Base-by-base conservation (phyloP, 108 stramenopile species). In the Discostella pseudostelligera region DNA sequence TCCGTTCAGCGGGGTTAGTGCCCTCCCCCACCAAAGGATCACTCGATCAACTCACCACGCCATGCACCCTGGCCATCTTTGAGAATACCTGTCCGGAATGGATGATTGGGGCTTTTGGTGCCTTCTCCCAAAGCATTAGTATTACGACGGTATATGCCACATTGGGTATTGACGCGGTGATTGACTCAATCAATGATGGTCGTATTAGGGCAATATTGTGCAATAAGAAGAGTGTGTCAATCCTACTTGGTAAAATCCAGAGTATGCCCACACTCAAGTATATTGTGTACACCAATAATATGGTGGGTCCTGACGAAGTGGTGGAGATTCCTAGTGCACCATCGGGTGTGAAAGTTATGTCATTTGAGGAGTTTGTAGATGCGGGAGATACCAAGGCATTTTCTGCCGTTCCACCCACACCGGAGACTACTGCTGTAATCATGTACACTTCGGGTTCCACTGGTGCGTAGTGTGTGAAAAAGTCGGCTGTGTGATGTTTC, bases 401-500 rank as follows among this genome's bases (percentile, higher is more conserved):
- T 64, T 83, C 89, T 25, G 71, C 76, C 2, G 71, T 83, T 39
- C 86, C 90, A 49, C 94, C 94, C 28, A 77, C 71, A 29, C 67
- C 87, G 26, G 88, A 92, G 45, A 83, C 92, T 32, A 76, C 77
- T 54, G 96, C 96, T 49, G 92, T 97, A 6, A 88, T 99, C 71
- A 96, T 99, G 93, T 99, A 96, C 84, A 99, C 97, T 4, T 89
- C 87, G 47, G 96, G 96, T 40, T 74, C 67, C 24, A 89, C 88
- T 44, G 93, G 94, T 58, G 93, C n/a, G n/a, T n/a, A 97, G 62
- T 61, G 24, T 45, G 13, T 32, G 32, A 5, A 32, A 5, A 4
- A 4, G 32, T n/a, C n/a, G n/a, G n/a, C n/a, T n/a, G 32, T 32
- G 32, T 32, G 32, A 46, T 46, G 2, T 46, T 32, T 43, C 32